phyloP scores from a whole-genome alignment of 2,329 filamentous ascomycete genomes.

The Escovopsis sp. region DNA sequence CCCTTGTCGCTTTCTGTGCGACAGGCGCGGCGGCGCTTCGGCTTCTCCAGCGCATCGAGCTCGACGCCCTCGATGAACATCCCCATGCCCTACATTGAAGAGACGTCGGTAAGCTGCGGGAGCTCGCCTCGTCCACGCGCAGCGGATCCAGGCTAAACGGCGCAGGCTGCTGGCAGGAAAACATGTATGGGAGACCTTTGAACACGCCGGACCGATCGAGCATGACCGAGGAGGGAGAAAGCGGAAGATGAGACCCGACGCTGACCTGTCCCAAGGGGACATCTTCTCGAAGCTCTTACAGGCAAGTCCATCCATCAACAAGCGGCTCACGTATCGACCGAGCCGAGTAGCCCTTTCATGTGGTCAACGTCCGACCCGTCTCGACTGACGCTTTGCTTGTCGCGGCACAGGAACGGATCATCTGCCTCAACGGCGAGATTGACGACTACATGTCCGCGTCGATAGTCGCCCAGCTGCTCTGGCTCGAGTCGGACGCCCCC shows the following conservation, averaged over 20 bases:
- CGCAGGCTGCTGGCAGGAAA: constrained; percentile 59
- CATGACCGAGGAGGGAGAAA: no score
- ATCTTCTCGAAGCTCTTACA: constrained; percentile 71
- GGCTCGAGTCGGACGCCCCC: constrained; percentile 92
- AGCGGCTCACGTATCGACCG: no score
- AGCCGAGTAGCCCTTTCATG: background rate
- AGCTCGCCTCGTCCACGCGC: background rate
- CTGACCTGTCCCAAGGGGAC: constrained; percentile 42
- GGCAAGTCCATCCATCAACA: constrained; percentile 29
- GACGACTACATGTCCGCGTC: constrained; percentile 85
- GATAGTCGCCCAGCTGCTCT: constrained; percentile 89
- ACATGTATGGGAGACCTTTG: constrained; percentile 42
- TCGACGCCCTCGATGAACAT: constrained; percentile 23
- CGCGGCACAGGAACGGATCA: constrained; percentile 60
- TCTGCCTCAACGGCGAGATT: constrained; percentile 84
- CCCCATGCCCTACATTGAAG: constrained; percentile 44
- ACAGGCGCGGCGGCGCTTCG: constrained; percentile 25
- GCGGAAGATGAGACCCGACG: background rate
- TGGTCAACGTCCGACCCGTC: background rate
- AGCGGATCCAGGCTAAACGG: constrained; percentile 12
- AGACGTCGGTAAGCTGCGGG: constrained; percentile 23
- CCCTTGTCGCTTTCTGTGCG: constrained; percentile 6
- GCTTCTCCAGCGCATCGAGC: constrained; percentile 22
- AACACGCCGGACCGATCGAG: no score
- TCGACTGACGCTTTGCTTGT: background rate